Conservation (phyloP, 2,329 filamentous ascomycete genomes). For the Paracamarosporium sp. region DNA sequence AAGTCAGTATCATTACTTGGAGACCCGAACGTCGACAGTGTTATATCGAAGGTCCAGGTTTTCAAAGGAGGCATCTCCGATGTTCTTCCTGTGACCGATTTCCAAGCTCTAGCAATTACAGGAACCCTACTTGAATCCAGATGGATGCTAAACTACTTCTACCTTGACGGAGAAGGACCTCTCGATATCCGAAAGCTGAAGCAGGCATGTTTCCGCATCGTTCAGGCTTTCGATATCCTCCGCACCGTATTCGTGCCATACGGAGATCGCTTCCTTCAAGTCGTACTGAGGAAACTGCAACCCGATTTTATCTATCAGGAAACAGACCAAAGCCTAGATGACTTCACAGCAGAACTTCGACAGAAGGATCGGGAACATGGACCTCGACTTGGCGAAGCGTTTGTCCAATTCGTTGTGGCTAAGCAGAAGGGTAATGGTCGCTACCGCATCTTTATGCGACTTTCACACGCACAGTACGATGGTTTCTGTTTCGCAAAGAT, state of each 20-base stretch:
- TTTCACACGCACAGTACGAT: slow-evolving; percentile 46
- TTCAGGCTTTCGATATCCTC: slow-evolving; percentile 42
- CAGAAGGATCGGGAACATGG: slow-evolving; percentile 38
- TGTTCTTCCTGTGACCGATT: slow-evolving; percentile 41
- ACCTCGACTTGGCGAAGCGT: slow-evolving; percentile 37
- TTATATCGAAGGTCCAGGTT: slow-evolving; percentile 44
- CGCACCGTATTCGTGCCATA: slow-evolving; percentile 44
- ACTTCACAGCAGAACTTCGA: slow-evolving; percentile 35
- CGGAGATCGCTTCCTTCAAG: slow-evolving; percentile 41
- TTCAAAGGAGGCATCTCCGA: slow-evolving; percentile 45
- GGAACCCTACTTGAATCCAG: slow-evolving; percentile 41
- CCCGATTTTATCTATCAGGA: slow-evolving; percentile 40
- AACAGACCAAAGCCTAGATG: slow-evolving; percentile 37
- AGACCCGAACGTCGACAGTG: slow-evolving; percentile 41
- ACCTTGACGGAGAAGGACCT: slow-evolving; percentile 35
- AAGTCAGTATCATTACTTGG: slow-evolving; percentile 40
- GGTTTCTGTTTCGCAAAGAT: slow-evolving; percentile 40
- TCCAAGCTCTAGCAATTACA: slow-evolving; percentile 42
- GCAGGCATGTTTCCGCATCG: slow-evolving; percentile 37
- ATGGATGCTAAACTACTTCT: slow-evolving; percentile 47
- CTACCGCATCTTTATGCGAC: slow-evolving; percentile 40
- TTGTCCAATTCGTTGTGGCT: slow-evolving; percentile 39
- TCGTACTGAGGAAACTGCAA: slow-evolving; percentile 37
- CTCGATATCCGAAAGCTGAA: slow-evolving; percentile 41
- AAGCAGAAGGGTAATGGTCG: slow-evolving; percentile 37